phyloP scores from a whole-genome alignment of 1,284 basidiomycete genomes.

The Fomitopsis palustris region DNA sequence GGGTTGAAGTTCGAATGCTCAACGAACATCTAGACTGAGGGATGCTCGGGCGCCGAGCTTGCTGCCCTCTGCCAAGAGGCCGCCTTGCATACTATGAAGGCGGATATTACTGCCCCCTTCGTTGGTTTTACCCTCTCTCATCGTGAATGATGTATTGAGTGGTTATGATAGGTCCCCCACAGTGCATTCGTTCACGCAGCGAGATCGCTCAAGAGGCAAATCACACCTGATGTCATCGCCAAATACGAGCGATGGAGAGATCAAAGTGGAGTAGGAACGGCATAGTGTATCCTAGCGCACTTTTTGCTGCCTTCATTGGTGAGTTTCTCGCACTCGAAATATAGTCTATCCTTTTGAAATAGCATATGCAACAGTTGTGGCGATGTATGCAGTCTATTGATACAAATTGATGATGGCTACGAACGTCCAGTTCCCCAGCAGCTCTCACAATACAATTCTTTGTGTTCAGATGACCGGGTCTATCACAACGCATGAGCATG shows the following conservation, averaged over 20 bases:
- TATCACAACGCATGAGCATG: not conserved
- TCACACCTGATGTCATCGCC: conserved; percentile 78
- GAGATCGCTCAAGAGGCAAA: conserved; percentile 71
- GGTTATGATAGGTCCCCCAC: conserved; percentile 59
- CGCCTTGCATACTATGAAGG: conserved; percentile 87
- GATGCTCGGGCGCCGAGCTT: conserved; percentile 96
- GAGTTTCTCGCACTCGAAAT: no score
- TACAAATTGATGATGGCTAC: not conserved
- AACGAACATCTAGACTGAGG: conserved; percentile 65
- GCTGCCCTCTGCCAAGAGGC: conserved; percentile 94
- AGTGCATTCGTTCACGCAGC: conserved; percentile 79
- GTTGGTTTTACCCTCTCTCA: conserved; percentile 42
- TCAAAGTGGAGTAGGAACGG: conserved; percentile 29
- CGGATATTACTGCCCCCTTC: conserved; percentile 72
- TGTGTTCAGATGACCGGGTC: not conserved
- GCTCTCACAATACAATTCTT: no score
- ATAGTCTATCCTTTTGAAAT: no score
- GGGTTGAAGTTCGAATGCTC: not conserved
- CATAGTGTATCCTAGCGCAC: no score
- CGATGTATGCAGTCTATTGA: not conserved
- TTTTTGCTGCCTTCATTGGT: no score
- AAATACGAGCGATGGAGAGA: conserved; percentile 68
- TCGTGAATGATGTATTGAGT: conserved; percentile 4
- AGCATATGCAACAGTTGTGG: no score
- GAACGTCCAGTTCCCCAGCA: not conserved